These are phyloP conservation scores for Quambalaria eucalypti DNA, from an alignment of 1,284 basidiomycete genomes.

Conservation along the genomic window DNA sequence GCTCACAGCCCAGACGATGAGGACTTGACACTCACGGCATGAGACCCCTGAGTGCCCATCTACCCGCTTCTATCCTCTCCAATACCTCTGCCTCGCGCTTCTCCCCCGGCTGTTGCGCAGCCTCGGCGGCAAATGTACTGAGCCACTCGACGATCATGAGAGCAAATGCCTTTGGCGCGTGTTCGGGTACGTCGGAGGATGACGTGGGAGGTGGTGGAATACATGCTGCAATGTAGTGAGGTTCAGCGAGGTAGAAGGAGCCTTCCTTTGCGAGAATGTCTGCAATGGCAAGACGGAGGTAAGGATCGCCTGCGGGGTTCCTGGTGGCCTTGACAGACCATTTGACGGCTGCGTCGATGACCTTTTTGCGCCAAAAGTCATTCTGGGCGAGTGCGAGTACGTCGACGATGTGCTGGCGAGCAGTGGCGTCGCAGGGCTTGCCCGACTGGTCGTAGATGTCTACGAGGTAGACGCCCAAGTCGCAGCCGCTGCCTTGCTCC, in stretches of 20 bases:
- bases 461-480: slow-evolving; percentile 41
- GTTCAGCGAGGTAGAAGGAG: slow-evolving; percentile 23
- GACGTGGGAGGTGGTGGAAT: slow-evolving; percentile 2
- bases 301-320: slow-evolving; percentile 28
- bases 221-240: slow-evolving; percentile 27
- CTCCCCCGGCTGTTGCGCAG: slow-evolving; percentile 16
- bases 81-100: slow-evolving; percentile 12
- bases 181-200: slow-evolving; percentile 5
- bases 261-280: slow-evolving; percentile 23
- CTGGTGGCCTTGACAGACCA: slow-evolving; percentile 23
- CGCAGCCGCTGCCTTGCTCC: slow-evolving; percentile 44
- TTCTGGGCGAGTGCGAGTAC: slow-evolving; percentile 10
- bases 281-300: slow-evolving; percentile 29
- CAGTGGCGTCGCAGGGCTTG: slow-evolving; percentile 15
- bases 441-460: slow-evolving; percentile 34
- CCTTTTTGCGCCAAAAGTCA: slow-evolving; percentile 44
- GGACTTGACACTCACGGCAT: slow-evolving; percentile 20
- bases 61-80: slow-evolving; percentile 25
- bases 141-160: slow-evolving; percentile 35
- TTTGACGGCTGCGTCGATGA: slow-evolving; percentile 39
- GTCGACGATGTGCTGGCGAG: slow-evolving; percentile 8
- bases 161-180: slow-evolving; percentile 21
- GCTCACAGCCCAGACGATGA: background rate
- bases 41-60: slow-evolving; percentile 26
- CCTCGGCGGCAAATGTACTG: slow-evolving; percentile 12